Percentiles rank a stretch among this genome's conserved stretches.
These are phyloP conservation scores for Candida orba DNA, from an alignment of 805 yeast genomes.

Conservation along the genomic window DNA sequence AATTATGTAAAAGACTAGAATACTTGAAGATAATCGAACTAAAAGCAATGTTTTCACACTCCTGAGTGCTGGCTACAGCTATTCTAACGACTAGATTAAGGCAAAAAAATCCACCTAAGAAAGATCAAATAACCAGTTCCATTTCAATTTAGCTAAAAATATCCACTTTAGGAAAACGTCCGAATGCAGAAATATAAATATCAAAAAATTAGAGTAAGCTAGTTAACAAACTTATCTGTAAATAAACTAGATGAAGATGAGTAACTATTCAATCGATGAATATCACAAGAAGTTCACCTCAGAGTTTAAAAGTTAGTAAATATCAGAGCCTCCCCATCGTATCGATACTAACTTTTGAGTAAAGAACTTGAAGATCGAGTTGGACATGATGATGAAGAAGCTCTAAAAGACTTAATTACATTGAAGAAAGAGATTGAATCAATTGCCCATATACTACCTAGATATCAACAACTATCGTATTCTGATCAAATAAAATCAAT, in stretches of 20 bases:
- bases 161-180: not conserved
- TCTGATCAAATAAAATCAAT: constrained; percentile 11
- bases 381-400: not conserved
- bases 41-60: no score
- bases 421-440: constrained; percentile 12
- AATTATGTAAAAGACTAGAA: no score
- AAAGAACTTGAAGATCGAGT: not conserved
- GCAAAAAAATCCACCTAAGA: no score
- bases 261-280: not conserved
- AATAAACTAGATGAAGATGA: not conserved
- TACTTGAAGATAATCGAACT: no score
- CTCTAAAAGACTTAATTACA: not conserved
- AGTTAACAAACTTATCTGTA: no score
- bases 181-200: not conserved
- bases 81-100: no score
- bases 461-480: constrained; percentile 17
- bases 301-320: constrained; percentile 1
- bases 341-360: not conserved
- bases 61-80: no score
- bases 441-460: constrained; percentile 16
- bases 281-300: not conserved
- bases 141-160: no score
- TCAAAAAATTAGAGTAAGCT: no score
- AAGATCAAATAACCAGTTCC: no score
- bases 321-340: no score